Conservation (phyloP, 805 yeast species). For the Candida palmyrensis region DNA sequence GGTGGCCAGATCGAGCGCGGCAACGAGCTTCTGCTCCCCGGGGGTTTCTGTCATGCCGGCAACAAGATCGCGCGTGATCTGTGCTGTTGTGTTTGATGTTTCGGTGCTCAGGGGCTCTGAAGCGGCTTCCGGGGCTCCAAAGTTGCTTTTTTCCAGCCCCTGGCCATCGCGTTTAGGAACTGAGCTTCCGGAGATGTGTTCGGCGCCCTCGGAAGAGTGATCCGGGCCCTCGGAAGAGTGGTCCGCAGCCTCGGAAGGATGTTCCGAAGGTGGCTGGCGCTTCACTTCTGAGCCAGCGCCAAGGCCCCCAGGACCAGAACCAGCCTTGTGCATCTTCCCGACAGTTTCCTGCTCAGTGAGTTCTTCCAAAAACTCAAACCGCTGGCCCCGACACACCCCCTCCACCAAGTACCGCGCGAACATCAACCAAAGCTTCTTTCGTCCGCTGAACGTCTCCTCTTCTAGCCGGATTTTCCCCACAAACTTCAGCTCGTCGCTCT, state of each 20-base stretch:
- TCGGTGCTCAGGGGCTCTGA: too few relatives aligned
- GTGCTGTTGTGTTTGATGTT: slow-evolving; percentile 5
- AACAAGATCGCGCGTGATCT: slow-evolving; percentile 1
- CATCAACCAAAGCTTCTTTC: slow-evolving; percentile 71
- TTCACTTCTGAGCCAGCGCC: too few relatives aligned
- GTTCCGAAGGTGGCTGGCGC: too few relatives aligned
- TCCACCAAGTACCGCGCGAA: slow-evolving; percentile 50
- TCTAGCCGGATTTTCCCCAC: slow-evolving; percentile 28
- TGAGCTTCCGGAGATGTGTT: too few relatives aligned
- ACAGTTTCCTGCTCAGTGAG: slow-evolving; percentile 2
- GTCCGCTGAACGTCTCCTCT: slow-evolving; percentile 31
- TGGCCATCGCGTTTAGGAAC: too few relatives aligned
- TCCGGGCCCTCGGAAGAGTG: slow-evolving; percentile 8
- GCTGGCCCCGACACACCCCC: slow-evolving; percentile 19
- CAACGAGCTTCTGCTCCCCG: slow-evolving; percentile 5
- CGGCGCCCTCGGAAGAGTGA: slow-evolving; percentile 3
- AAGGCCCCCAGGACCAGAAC: too few relatives aligned
- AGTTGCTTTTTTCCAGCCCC: too few relatives aligned
- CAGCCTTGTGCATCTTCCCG: neutral
- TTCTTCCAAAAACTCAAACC: slow-evolving; percentile 11
- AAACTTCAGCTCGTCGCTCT: slow-evolving; percentile 34
- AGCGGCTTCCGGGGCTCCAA: too few relatives aligned
- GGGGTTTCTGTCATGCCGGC: slow-evolving; percentile 2
- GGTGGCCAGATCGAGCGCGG: slow-evolving; percentile 7
- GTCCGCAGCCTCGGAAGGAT: too few relatives aligned